Conservation (phyloP, 2,329 filamentous ascomycete species). For the Colletotrichum lentis region DNA sequence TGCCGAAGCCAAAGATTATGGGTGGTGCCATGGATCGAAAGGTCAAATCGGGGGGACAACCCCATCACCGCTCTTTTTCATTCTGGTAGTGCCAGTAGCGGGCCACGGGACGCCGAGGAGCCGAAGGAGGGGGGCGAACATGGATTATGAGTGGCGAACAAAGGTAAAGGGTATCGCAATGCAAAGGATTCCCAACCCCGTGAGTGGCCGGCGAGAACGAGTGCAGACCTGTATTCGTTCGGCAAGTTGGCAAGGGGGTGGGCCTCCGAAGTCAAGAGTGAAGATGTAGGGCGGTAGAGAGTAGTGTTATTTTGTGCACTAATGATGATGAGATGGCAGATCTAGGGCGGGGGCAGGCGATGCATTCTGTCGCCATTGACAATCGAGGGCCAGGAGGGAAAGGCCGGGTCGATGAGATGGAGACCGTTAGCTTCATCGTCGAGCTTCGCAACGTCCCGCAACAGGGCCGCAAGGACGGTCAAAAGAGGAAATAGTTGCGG, state of each 20-base stretch:
- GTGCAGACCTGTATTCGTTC: background rate
- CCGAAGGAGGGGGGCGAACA: background rate
- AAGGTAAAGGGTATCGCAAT: background rate
- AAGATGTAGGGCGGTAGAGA: background rate
- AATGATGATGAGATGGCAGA: constrained; percentile 31
- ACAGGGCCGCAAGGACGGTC: constrained; percentile 25
- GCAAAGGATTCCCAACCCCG: background rate
- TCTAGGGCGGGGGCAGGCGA: constrained; percentile 13
- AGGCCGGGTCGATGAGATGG: constrained; percentile 2
- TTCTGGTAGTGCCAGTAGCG: background rate
- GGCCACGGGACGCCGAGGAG: constrained; percentile 1
- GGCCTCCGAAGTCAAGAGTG: background rate
- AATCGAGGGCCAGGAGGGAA: background rate
- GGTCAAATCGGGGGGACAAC: background rate
- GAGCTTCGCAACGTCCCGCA: constrained; percentile 24
- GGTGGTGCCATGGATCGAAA: background rate
- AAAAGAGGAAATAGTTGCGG: constrained; percentile 36
- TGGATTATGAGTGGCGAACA: constrained; percentile 7
- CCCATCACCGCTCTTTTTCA: constrained; percentile 1
- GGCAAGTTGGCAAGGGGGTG: background rate
- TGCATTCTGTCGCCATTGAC: background rate
- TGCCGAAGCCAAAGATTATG: constrained; percentile 20
- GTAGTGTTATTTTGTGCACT: background rate
- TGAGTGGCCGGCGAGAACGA: constrained; percentile 5
- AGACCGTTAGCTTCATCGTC: constrained; percentile 27